These are phyloP conservation scores for Delitschia confertaspora DNA, from an alignment of 495 filamentous ascomycete species.

Conservation along the genomic window DNA sequence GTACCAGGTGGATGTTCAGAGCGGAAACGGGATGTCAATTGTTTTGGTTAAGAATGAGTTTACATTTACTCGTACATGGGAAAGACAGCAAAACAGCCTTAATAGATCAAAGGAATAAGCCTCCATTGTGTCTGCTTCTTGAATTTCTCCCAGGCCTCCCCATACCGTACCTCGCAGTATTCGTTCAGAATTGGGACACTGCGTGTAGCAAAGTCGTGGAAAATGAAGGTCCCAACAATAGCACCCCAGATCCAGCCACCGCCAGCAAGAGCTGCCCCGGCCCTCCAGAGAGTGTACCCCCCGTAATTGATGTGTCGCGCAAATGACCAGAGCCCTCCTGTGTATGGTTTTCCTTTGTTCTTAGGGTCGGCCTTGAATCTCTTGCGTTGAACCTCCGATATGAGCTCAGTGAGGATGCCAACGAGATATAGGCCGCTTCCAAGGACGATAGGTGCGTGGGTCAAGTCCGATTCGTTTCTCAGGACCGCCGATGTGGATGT, in stretches of 20 bases:
- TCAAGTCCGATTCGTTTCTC: conserved; percentile 18
- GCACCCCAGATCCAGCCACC: conserved; percentile 41
- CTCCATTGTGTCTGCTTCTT: conserved; percentile 26
- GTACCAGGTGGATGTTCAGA: no score
- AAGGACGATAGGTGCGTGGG: conserved; percentile 33
- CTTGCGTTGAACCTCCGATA: conserved; percentile 46
- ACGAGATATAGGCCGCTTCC: conserved; percentile 39
- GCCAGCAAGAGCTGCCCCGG: conserved; percentile 42
- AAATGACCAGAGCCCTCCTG: conserved; percentile 43
- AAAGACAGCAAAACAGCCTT: background rate
- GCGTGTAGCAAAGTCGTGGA: conserved; percentile 40
- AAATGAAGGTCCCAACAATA: conserved; percentile 35
- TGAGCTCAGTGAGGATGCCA: conserved; percentile 43
- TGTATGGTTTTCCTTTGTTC: conserved; percentile 48
- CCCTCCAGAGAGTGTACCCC: conserved; percentile 48
- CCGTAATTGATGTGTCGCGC: conserved; percentile 55
- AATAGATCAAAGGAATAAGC: conserved; percentile 21
- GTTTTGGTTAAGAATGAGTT: background rate
- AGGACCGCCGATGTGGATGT: conserved; percentile 34
- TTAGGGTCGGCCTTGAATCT: conserved; percentile 44
- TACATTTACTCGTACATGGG: background rate
- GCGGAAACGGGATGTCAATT: background rate
- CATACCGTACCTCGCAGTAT: conserved; percentile 40
- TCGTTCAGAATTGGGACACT: conserved; percentile 43
- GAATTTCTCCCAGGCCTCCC: conserved; percentile 22